Evolutionary conservation across 2,329 filamentous ascomycete species (phyloP).

Genomic region (Pseudofabraea citricarpa): DNA sequence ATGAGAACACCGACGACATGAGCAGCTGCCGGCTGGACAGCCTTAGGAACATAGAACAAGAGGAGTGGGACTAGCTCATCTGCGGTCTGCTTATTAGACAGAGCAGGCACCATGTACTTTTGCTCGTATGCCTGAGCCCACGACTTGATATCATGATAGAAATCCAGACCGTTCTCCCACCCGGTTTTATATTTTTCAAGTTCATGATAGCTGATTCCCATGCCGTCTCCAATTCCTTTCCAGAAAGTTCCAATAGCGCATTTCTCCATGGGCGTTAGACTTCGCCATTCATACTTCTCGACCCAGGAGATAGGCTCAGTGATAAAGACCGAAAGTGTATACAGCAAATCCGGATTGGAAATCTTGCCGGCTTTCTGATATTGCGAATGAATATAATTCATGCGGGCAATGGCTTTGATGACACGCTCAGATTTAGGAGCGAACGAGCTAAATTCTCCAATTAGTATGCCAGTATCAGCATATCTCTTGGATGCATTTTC

Average conservation of each 20-base stretch:
- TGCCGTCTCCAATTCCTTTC: constrained; percentile 66
- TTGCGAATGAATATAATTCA: constrained; percentile 57
- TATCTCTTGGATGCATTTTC: constrained; percentile 41
- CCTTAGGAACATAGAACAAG: constrained; percentile 46
- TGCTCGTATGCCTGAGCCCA: constrained; percentile 56
- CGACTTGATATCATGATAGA: constrained; percentile 40
- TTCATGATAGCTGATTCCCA: constrained; percentile 52
- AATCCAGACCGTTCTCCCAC: constrained; percentile 48
- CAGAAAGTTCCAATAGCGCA: constrained; percentile 66
- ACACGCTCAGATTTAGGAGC: constrained; percentile 29
- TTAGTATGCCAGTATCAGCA: constrained; percentile 19
- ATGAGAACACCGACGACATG: constrained; percentile 55
- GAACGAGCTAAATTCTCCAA: constrained; percentile 16
- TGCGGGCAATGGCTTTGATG: constrained; percentile 51
- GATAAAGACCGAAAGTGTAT: constrained; percentile 62
- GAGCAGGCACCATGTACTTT: constrained; percentile 49
- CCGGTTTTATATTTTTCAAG: constrained; percentile 17
- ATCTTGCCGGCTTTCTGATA: constrained; percentile 57
- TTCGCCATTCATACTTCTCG: constrained; percentile 64
- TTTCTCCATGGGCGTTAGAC: constrained; percentile 59
- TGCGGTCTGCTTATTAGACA: constrained; percentile 46
- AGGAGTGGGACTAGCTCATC: constrained; percentile 56
- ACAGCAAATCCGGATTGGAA: constrained; percentile 57
- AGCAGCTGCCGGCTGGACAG: constrained; percentile 39
- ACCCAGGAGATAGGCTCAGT: constrained; percentile 62